Evolutionary conservation across 2,329 filamentous ascomycete genomes (phyloP).

Genomic region (Ophiocordyceps camponoti-rufipedis): DNA sequence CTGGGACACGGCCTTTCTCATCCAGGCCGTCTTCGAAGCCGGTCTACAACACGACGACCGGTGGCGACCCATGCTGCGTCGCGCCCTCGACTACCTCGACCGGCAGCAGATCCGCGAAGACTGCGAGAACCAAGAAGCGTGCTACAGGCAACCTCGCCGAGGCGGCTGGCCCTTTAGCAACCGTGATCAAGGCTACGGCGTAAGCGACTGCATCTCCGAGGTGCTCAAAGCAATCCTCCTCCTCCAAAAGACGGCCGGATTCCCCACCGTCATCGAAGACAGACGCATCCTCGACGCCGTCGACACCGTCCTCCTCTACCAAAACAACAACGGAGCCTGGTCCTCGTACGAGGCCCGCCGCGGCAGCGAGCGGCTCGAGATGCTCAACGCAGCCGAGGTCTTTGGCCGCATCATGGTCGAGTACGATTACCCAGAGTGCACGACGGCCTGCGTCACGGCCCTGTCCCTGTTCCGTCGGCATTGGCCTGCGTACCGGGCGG

Average conservation of each 20-base stretch:
- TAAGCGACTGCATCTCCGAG: slow-evolving; percentile 89
- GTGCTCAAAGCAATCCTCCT: slow-evolving; percentile 73
- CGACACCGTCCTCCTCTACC: slow-evolving; percentile 80
- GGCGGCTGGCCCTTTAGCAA: slow-evolving; percentile 96
- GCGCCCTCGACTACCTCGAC: slow-evolving; percentile 72
- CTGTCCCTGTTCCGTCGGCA: slow-evolving; percentile 64
- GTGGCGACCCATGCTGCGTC: slow-evolving; percentile 68
- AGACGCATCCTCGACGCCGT: slow-evolving; percentile 71
- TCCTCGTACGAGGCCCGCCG: slow-evolving; percentile 78
- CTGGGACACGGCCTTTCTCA: slow-evolving; percentile 87
- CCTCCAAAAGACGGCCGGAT: slow-evolving; percentile 62
- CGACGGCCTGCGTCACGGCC: slow-evolving; percentile 80
- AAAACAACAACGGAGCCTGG: slow-evolving; percentile 72
- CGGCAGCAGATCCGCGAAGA: slow-evolving; percentile 82
- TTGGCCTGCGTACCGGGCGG: slow-evolving; percentile 61
- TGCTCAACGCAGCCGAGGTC: slow-evolving; percentile 87
- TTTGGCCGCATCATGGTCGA: slow-evolving; percentile 97
- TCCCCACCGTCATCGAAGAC: slow-evolving; percentile 55
- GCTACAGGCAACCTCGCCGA: slow-evolving; percentile 80
- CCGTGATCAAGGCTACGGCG: slow-evolving; percentile 79
- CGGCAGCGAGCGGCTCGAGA: slow-evolving; percentile 60
- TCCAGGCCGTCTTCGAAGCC: slow-evolving; percentile 65
- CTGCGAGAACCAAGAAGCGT: slow-evolving; percentile 54
- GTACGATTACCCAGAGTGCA: slow-evolving; percentile 96
- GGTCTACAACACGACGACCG: slow-evolving; percentile 59